Evolutionary conservation across 352 stramenopile species (phyloP).

Genomic region (Pythium biforme): DNA sequence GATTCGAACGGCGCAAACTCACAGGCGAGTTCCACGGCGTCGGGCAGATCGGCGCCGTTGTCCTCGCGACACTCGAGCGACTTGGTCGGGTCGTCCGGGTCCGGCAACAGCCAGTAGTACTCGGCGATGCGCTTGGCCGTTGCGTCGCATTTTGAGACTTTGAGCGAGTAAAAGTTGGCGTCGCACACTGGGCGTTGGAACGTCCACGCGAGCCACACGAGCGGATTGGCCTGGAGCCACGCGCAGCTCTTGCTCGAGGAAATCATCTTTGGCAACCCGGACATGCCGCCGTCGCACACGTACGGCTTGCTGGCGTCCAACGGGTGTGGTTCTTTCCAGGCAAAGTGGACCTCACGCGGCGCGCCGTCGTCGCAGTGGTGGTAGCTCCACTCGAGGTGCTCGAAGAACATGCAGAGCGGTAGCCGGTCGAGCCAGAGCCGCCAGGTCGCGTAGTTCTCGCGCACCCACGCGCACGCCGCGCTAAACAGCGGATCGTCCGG

Average conservation of each 20-base stretch:
- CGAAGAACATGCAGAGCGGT: slow-evolving; percentile 23
- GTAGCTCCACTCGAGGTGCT: slow-evolving; percentile 31
- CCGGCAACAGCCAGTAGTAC: slow-evolving; percentile 43
- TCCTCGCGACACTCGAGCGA: slow-evolving; percentile 35
- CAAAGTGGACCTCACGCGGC: slow-evolving; percentile 34
- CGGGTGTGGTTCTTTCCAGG: slow-evolving; percentile 28
- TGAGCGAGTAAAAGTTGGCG: slow-evolving; percentile 38
- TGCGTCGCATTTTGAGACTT: slow-evolving; percentile 31
- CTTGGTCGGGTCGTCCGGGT: slow-evolving; percentile 15
- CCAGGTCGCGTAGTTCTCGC: slow-evolving; percentile 31
- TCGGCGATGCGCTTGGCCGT: slow-evolving; percentile 28
- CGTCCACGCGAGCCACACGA: slow-evolving; percentile 31
- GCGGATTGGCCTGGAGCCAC: slow-evolving; percentile 34
- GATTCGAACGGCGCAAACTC: slow-evolving; percentile 32
- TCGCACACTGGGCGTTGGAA: slow-evolving; percentile 34
- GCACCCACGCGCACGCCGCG: slow-evolving; percentile 34
- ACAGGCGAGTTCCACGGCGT: slow-evolving; percentile 22
- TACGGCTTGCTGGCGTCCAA: slow-evolving; percentile 21
- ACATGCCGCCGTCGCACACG: slow-evolving; percentile 29
- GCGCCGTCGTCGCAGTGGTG: slow-evolving; percentile 27
- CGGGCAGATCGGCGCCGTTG: slow-evolving; percentile 23
- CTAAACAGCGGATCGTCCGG: slow-evolving; percentile 31
- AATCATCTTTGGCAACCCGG: slow-evolving; percentile 8
- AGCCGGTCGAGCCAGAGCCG: slow-evolving; percentile 23
- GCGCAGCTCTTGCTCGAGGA: slow-evolving; percentile 28